Evolutionary conservation across 129 eudicot species (phyloP).

Genomic region (Escallonia herrerae): DNA sequence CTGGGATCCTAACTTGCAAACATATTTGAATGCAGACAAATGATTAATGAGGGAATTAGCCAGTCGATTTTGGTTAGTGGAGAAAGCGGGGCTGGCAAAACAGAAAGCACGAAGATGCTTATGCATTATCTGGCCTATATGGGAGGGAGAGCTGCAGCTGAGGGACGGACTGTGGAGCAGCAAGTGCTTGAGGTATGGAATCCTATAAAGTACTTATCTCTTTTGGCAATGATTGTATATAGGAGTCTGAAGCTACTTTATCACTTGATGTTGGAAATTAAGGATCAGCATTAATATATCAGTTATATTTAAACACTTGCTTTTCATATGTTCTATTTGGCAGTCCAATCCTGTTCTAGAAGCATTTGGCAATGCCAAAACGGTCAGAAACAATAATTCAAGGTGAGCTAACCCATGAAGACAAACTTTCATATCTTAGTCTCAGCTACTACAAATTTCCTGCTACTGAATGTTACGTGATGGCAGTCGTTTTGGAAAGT

Average conservation of each 20-base stretch:
- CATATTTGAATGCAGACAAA: constrained; percentile 56
- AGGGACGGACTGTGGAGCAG: constrained; percentile 72
- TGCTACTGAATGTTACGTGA: constrained; percentile 8
- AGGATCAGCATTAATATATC: too few relatives aligned
- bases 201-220: not conserved
- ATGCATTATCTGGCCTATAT: constrained; percentile 85
- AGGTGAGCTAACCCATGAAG: constrained; percentile 28
- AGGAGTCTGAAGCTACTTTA: too few relatives aligned
- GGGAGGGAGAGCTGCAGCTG: constrained; percentile 60
- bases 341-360: constrained; percentile 87
- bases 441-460: not conserved
- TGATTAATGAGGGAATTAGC: constrained; percentile 70
- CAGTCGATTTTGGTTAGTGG: constrained; percentile 94
- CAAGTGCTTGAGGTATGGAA: constrained; percentile 76
- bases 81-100: constrained; percentile 97
- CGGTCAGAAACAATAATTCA: constrained; percentile 76
- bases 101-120: constrained; percentile 82
- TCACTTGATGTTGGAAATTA: too few relatives aligned
- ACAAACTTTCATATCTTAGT: constrained; percentile 1
- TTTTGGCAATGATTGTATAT: too few relatives aligned
- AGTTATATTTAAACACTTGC: not conserved
- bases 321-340: constrained; percentile 1
- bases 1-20: constrained; percentile 4
- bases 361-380: constrained; percentile 81
- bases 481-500: constrained; percentile 91